These are phyloP conservation scores for Pachysandra terminalis DNA, from an alignment of 164 flowering plant species.

Conservation along the genomic window DNA sequence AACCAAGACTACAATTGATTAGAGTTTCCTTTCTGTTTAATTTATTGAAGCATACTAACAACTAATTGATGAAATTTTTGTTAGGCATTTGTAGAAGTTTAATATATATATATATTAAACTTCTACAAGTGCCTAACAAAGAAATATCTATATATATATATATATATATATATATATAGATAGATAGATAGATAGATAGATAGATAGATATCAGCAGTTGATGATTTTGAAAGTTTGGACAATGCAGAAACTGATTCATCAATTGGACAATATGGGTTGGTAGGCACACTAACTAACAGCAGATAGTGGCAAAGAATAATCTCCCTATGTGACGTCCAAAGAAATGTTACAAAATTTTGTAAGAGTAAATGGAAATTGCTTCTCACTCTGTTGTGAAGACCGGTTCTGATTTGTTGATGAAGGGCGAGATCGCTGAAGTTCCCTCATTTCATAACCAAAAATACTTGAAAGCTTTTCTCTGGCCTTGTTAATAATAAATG, in stretches of 20 bases:
- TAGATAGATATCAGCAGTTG: background rate
- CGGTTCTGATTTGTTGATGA: constrained; percentile 45
- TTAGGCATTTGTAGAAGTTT: background rate
- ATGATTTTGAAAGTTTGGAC: background rate
- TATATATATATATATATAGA: no score
- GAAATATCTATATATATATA: no score
- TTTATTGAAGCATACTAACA: no score
- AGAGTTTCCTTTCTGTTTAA: background rate
- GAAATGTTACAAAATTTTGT: background rate
- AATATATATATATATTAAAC: no score
- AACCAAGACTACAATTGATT: background rate
- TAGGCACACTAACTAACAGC: background rate
- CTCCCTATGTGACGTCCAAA: background rate
- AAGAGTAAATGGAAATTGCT: background rate
- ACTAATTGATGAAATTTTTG: background rate
- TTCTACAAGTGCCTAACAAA: no score
- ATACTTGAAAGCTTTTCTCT: constrained; percentile 55
- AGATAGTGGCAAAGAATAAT: background rate
- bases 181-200: no score
- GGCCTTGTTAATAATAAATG: constrained; percentile 72
- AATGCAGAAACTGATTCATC: background rate
- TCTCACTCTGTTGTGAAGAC: constrained; percentile 60
- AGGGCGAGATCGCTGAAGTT: constrained; percentile 73
- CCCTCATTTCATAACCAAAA: constrained; percentile 88
- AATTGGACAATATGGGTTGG: background rate